Evolutionary conservation across 2,329 filamentous ascomycete genomes (phyloP), one percentile per base, ranked within the genome.

Genomic region (Scytalidium lignicola): DNA sequence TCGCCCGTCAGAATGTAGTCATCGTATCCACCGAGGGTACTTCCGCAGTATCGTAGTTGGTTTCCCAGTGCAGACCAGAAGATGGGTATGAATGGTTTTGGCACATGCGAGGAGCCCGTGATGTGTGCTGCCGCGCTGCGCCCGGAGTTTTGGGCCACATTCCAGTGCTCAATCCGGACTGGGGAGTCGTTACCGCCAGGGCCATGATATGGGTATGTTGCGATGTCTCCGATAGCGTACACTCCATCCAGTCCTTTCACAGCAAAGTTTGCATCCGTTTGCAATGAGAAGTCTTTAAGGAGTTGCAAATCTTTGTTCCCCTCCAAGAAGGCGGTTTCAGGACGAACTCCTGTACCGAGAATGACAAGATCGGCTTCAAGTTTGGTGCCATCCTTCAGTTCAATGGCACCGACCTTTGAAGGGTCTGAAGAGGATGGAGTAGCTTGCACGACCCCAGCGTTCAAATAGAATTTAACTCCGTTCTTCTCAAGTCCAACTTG

Each of bases 111-210:
- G 0, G 85, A 79, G 60, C 86, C 75, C 57, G 83, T 78, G 62
- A 99, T 96, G 59, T 88, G 81, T 46, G 76, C 75, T 1, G 90
- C 93, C 1, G 86, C 92, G 20, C 79, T 78, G 41, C 92, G 87
- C 2, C 93, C 93, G 1, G 88, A 77, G 62, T 97, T 96, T 64
- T 97, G 93, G 3, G 93, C 93, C 2, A 99, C 93, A 69, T 96
- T 92, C 93, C 93, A 99, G 67, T 99, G 93, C 74, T 99, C 93
- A 63, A 97, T 96, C 55, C 93, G 85, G 1, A 86, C 81, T 17
- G 78, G 76, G 41, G 76, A 76, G 54, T 88, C 89, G 32, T 17
- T 37, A 21, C 89, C 86, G 20, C 88, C 90, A 0, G 93, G 93
- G 1, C 93, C 93, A 66, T 89, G 79, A 73, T 99, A 99, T 0